phyloP scores from a whole-genome alignment of 495 filamentous ascomycete genomes.

The Geoglossum glabrum region DNA sequence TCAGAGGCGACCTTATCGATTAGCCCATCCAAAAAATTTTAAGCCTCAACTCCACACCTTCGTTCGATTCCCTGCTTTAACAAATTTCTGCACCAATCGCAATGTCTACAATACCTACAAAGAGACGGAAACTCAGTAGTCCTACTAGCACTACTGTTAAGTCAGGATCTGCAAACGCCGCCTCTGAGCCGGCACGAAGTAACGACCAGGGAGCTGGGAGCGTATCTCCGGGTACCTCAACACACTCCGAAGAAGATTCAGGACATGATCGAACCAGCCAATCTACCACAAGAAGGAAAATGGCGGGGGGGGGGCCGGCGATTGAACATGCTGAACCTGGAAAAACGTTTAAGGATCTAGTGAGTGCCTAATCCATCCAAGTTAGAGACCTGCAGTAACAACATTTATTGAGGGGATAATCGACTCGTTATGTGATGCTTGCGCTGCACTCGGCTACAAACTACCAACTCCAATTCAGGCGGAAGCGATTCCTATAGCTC shows the following conservation, averaged over 20 bases:
- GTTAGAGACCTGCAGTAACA: background rate
- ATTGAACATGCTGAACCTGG: background rate
- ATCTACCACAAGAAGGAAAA: background rate
- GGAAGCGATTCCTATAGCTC: conserved; percentile 17
- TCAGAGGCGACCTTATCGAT: conserved; percentile 2
- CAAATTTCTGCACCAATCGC: background rate
- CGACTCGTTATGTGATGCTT: conserved; percentile 73
- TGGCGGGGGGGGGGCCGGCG: background rate
- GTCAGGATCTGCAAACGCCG: background rate
- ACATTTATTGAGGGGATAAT: conserved; percentile 44
- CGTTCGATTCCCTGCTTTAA: background rate
- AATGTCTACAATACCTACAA: conserved; percentile 1
- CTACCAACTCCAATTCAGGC: conserved; percentile 33
- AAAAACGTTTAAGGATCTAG: conserved; percentile 63
- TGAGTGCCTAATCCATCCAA: conserved; percentile 11
- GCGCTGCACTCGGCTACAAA: conserved; percentile 60
- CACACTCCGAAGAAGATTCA: background rate
- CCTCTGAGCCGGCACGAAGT: background rate
- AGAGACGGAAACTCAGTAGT: conserved; percentile 6
- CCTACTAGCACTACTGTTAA: background rate
- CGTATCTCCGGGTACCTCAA: background rate
- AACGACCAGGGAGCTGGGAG: background rate
- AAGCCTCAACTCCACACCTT: background rate
- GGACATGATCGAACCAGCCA: background rate
- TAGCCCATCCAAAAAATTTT: background rate